These are phyloP conservation scores for Seminavis robusta DNA, from an alignment of 108 stramenopile species.

Conservation along the genomic window DNA sequence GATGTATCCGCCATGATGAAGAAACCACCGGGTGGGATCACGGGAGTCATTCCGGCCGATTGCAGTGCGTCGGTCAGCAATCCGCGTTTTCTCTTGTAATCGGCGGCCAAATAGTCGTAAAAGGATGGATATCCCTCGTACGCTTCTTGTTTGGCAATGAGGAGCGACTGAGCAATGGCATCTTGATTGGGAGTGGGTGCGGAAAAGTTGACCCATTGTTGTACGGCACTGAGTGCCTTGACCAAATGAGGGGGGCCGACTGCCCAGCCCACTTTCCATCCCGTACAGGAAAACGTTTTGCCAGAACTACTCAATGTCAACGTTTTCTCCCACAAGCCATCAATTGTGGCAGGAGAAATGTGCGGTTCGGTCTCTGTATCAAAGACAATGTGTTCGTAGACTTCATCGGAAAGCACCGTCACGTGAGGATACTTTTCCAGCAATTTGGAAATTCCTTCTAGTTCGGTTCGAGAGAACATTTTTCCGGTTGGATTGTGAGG, in stretches of 20 bases:
- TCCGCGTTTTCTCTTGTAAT: slow-evolving; percentile 58
- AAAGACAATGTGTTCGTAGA: slow-evolving; percentile 82
- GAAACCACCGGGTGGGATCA: slow-evolving; percentile 80
- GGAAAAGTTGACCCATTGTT: slow-evolving; percentile 85
- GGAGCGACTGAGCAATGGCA: slow-evolving; percentile 65
- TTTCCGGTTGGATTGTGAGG: slow-evolving; percentile 99
- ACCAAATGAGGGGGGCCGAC: slow-evolving; percentile 71
- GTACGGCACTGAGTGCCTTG: slow-evolving; percentile 43
- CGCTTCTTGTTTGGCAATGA: slow-evolving; percentile 45
- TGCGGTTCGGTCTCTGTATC: slow-evolving; percentile 55
- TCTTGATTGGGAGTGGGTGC: slow-evolving; percentile 81
- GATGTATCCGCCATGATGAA: slow-evolving; percentile 88
- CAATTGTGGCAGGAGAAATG: slow-evolving; percentile 58
- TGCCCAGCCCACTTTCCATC: slow-evolving; percentile 91
- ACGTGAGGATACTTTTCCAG: slow-evolving; percentile 55
- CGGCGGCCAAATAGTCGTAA: slow-evolving; percentile 58
- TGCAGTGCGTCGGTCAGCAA: slow-evolving; percentile 44
- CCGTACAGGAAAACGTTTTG: slow-evolving; percentile 87
- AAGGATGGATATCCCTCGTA: slow-evolving; percentile 60
- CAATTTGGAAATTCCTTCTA: slow-evolving; percentile 67
- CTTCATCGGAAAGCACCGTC: slow-evolving; percentile 84
- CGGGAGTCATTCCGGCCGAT: slow-evolving; percentile 66
- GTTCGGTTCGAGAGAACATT: slow-evolving; percentile 81
- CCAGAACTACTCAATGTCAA: slow-evolving; percentile 83
- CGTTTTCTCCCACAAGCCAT: slow-evolving; percentile 72